Base-by-base conservation (phyloP, 192 early-diverging fungal species). In the Chytriomyces sp. region DNA sequence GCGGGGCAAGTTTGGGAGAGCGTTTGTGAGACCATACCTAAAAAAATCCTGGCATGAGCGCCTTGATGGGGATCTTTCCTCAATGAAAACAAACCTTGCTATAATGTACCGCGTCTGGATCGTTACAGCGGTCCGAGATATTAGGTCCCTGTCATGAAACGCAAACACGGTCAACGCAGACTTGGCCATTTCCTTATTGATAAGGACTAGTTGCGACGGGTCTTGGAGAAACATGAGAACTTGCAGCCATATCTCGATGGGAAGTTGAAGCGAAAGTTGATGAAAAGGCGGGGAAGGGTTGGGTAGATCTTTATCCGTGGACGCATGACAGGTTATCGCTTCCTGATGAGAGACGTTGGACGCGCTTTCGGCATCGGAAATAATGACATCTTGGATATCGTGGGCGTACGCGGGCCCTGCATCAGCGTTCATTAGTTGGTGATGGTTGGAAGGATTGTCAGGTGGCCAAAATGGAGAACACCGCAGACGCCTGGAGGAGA, bases 71-170 rank as follows among this genome's bases (percentile, higher is more conserved):
- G 12, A 14, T 14, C 8, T 14, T 8, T 14, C 12, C 5, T 52
- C 44, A 19, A 0, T 1, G 14, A 52, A 52, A 32, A 5, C 0
- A 33, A 39, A 70, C 68, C 57, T 70, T 12, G 68, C 28, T 22
- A 70, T 38, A 14, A 70, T 19, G 33, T 70, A 70, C 37, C n/a
- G 68, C 5, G 68, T 57, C 36, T 70, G 68, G 28, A 70, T 38
- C 22, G 68, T 70, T 17, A 59, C 19, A 22, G 68, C 25, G 8
- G 55, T 40, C 14, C 7, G 39, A 38, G 68, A 36, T 25, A 22
- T 5, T 44, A 22, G 8, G 39, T 57, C 57, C n/a, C n/a, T n/a
- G n/a, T n/a, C n/a, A n/a, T n/a, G n/a, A 26, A 17, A 12, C 8
- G 63, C 7, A 59, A 59, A 70, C 22, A 59, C 36, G 17, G 36